Conservation (phyloP, 192 early-diverging fungal genomes). For the Entomortierella beljakovae region DNA sequence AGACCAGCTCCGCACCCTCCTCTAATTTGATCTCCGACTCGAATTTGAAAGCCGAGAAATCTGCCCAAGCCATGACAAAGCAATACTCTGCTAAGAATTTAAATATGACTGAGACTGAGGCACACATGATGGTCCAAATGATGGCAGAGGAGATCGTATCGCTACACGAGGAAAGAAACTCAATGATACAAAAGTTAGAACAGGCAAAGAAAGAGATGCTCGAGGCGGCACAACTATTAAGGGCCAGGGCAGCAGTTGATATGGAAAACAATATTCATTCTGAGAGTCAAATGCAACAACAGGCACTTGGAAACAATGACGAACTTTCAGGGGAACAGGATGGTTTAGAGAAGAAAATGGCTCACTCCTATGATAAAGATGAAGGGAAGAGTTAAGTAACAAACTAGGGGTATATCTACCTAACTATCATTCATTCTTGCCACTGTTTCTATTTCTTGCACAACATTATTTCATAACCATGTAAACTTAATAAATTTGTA, state of each 20-base stretch:
- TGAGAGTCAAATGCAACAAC: neutral
- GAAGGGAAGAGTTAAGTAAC: neutral
- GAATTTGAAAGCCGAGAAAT: constrained; percentile 18
- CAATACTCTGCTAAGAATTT: constrained; percentile 44
- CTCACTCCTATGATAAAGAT: neutral
- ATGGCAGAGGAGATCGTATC: constrained; percentile 42
- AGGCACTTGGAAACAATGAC: too few species aligned
- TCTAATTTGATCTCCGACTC: neutral
- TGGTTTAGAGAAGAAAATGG: too few species aligned
- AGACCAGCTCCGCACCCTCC: neutral
- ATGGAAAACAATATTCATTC: neutral
- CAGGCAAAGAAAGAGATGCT: constrained; percentile 40
- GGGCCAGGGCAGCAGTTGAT: constrained; percentile 19
- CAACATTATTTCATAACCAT: neutral
- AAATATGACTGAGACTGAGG: constrained; percentile 52
- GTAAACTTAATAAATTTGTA: too few species aligned
- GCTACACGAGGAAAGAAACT: constrained; percentile 25
- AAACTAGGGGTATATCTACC: too few species aligned
- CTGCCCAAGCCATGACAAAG: constrained; percentile 48
- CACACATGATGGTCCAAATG: constrained; percentile 45
- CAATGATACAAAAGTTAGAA: constrained; percentile 25
- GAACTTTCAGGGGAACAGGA: constrained; percentile 4
- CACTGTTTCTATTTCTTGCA: neutral
- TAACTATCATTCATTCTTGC: neutral
- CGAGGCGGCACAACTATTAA: constrained; percentile 33